Evolutionary conservation across 495 filamentous ascomycete genomes (phyloP).

Genomic region (Annulohypoxylon maeteangense): DNA sequence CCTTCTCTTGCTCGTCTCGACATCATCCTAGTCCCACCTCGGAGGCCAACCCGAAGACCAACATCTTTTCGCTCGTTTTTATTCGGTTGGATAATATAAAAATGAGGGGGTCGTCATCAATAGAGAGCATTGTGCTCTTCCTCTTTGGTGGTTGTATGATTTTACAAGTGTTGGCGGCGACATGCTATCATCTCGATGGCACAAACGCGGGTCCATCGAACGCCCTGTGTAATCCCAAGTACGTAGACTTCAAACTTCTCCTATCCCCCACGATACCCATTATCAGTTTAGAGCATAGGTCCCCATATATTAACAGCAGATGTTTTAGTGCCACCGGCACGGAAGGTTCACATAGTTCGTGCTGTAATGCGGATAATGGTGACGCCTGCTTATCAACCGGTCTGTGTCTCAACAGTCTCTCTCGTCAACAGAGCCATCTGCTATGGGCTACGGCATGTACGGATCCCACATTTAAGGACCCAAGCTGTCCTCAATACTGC

Average conservation of each 20-base stretch:
- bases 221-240: constrained; percentile 32
- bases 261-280: too few species aligned
- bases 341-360: constrained; percentile 47
- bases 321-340: constrained; percentile 33
- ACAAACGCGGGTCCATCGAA: constrained; percentile 27
- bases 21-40: background rate
- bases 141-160: constrained; percentile 22
- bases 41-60: constrained; percentile 10
- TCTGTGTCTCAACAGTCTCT: constrained; percentile 43
- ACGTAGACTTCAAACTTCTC: background rate
- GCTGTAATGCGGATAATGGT: constrained; percentile 44
- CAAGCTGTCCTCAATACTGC: constrained; percentile 48
- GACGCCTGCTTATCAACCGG: constrained; percentile 50
- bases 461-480: constrained; percentile 45
- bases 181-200: constrained; percentile 34
- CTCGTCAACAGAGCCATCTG: constrained; percentile 41
- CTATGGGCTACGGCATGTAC: constrained; percentile 49
- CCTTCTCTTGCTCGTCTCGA: constrained; percentile 2
- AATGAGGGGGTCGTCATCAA: constrained; percentile 16
- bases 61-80: constrained; percentile 12
- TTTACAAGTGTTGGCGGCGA: constrained; percentile 23
- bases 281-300: background rate
- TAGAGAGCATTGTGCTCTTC: constrained; percentile 19
- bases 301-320: background rate
- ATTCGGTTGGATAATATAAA: background rate